Base-by-base conservation (phyloP, 2,329 filamentous ascomycete genomes). In the Beauveria rudraprayagi region DNA sequence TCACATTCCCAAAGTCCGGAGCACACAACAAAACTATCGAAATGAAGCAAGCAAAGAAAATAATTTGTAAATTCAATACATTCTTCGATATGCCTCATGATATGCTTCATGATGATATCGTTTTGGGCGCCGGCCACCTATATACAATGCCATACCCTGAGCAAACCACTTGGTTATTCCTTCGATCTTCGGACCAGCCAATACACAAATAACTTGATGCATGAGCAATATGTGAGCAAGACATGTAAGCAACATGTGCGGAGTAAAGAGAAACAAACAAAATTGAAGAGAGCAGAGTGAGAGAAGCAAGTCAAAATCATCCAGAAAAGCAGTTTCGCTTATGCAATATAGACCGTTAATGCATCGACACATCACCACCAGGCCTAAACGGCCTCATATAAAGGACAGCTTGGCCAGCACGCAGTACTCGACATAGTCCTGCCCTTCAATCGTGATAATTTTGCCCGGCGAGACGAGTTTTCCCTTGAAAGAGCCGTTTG, bases 341-440 rank as follows among this genome's bases (percentile, higher is more conserved):
- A 60, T 60, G 58, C 58, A 40, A 48, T 41, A 54, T 59, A 59
- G 47, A 26, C 47, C 40, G 56, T 53, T 34, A 28, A 59, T 60
- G 48, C 56, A 44, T 60, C 34, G 19, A 40, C 14, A 34, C 56
- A 50, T 53, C 14, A 52, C 10, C 34, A 37, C 34, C 34, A 11
- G 11, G 28, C 28, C 37, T 2, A 24, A 5, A 7, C 37, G 14
- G 9, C 41, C 52, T 48, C 26, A 60, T 26, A 60, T 30, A 54
- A 60, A 60, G 2, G 58, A 54, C 43, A 60, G 30, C 30, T 60
- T 60, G 30, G 60, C 54, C 60, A 61, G 47, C 41, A 61, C 54
- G 28, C 60, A 56, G 40, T 61, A 61, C 53, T 61, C 60, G 14
- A 61, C 60, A 53, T 61, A 61, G 34, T 61, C 60, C 28, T 61